These are phyloP conservation scores for Austroboletus novae-zelandiae DNA, from an alignment of 1,284 basidiomycete genomes.

Conservation along the genomic window DNA sequence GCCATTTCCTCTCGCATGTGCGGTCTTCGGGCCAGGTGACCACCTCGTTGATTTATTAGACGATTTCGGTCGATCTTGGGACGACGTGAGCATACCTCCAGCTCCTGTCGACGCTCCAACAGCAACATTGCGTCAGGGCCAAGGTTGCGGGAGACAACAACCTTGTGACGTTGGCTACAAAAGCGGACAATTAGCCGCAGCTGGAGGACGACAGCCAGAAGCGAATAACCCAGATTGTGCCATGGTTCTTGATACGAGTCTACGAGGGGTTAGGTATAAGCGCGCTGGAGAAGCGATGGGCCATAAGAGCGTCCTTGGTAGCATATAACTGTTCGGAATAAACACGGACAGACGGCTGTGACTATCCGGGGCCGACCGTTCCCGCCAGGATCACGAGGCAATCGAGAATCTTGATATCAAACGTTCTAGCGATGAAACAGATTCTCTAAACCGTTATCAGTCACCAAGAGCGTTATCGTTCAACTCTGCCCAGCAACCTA, in stretches of 20 bases:
- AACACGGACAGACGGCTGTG: no score
- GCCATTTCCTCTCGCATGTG: constrained; percentile 69
- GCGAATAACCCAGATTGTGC: constrained; percentile 27
- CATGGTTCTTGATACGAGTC: constrained; percentile 2
- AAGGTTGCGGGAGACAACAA: constrained; percentile 67
- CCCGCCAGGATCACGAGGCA: no score
- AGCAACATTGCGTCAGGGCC: constrained; percentile 72
- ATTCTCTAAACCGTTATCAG: constrained; percentile 5
- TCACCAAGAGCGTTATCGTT: constrained; percentile 25
- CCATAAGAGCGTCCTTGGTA: no score
- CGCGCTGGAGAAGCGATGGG: no score
- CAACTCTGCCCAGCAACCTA: constrained; percentile 36
- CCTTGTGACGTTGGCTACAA: constrained; percentile 40
- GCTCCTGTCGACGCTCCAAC: constrained; percentile 47
- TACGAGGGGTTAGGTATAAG: no score
- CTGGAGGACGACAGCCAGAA: constrained; percentile 7
- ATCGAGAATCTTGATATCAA: no score
- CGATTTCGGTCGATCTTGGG: background rate
- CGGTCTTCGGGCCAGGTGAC: constrained; percentile 72
- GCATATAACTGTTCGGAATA: no score
- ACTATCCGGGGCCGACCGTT: no score
- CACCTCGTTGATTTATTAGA: constrained; percentile 39
- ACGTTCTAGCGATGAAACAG: no score
- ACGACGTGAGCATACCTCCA: constrained; percentile 46
- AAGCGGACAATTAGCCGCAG: constrained; percentile 25